Evolutionary conservation across 169 alveolate genomes (phyloP), one percentile per base, ranked within the genome.

Genomic region (Perkinsus chesapeaki): DNA sequence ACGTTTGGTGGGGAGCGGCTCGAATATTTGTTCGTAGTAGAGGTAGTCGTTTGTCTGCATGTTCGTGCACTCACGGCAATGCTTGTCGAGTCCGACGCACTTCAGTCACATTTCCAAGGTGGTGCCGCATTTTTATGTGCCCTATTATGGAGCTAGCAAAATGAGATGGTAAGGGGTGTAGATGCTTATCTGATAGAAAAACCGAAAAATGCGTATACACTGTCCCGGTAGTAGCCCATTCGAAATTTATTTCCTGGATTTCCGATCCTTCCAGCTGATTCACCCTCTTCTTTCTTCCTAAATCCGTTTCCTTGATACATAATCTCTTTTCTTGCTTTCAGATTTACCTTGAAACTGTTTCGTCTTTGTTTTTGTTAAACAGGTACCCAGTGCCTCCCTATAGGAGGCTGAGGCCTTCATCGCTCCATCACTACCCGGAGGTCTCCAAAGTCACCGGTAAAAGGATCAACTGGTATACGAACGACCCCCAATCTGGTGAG

Each of bases 401-500:
- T 16, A 43, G 16, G 16, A 43, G 60, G 60, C 60, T 43, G 60
- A 5, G 60, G 23, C 60, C 60, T 5, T 43, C 60, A 9, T 43
- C 60, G 16, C 60, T 43, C 23, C 60, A 90, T 39, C 92, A 90
- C 92, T 90, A 31, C 19, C 92, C 92, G 16, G 92, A 90, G 37
- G 92, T 90, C 7, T 23, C 39, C 9, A 90, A 31, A 27, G 19
- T 31, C 3, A 90, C 92, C 1, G 43, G 43, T 3, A 31, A 31
- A 39, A 31, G 7, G 92, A 90, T 90, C 27, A 39, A 90, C 39
- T 90, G 92, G 92, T 90, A 90, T 43, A 90, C 23, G 47, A 38
- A 31, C 20, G 92, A 90, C 12, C 92, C 92, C 47, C 34, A 90
- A 90, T 90, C 92, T 3, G 92, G 92, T 43, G 60, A 43, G 60